Percentiles rank a stretch among this genome's conserved stretches.
Evolutionary conservation across 352 stramenopile species (phyloP).

Genomic region (Pythium graminicola): DNA sequence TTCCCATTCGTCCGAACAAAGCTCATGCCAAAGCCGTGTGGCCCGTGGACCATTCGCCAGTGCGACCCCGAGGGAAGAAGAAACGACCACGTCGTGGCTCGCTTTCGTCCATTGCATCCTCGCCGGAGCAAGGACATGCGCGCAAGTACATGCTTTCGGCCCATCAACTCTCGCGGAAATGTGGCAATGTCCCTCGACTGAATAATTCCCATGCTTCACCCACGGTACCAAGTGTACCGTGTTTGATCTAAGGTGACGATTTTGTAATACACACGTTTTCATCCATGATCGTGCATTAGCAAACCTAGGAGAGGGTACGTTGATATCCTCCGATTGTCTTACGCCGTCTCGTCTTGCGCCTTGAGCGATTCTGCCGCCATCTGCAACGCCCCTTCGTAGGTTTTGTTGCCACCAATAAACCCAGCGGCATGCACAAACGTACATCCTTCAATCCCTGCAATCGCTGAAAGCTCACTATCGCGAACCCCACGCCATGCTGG

Average conservation of each 20-base stretch:
- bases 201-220: neutral
- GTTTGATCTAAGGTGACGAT: slow-evolving; percentile 14
- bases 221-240: slow-evolving; percentile 11
- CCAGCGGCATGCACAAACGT: slow-evolving; percentile 97
- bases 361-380: too few relatives aligned
- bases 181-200: slow-evolving; percentile 10
- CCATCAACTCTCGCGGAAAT: slow-evolving; percentile 11
- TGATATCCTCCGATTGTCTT: too few relatives aligned
- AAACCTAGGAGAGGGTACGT: too few relatives aligned
- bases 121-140: slow-evolving; percentile 19
- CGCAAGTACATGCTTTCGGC: slow-evolving; percentile 25
- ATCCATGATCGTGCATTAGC: too few relatives aligned
- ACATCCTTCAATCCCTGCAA: slow-evolving; percentile 89
- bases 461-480: slow-evolving; percentile 86
- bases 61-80: slow-evolving; percentile 50
- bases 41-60: slow-evolving; percentile 13
- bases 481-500: slow-evolving; percentile 92
- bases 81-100: slow-evolving; percentile 48
- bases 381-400: slow-evolving; percentile 93
- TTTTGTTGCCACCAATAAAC: slow-evolving; percentile 98
- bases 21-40: neutral
- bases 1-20: slow-evolving; percentile 9
- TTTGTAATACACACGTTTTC: too few relatives aligned
- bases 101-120: slow-evolving; percentile 29
- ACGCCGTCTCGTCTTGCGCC: too few relatives aligned